Base-by-base conservation (phyloP, 2,329 filamentous ascomycete genomes). In the Botryotinia calthae region DNA sequence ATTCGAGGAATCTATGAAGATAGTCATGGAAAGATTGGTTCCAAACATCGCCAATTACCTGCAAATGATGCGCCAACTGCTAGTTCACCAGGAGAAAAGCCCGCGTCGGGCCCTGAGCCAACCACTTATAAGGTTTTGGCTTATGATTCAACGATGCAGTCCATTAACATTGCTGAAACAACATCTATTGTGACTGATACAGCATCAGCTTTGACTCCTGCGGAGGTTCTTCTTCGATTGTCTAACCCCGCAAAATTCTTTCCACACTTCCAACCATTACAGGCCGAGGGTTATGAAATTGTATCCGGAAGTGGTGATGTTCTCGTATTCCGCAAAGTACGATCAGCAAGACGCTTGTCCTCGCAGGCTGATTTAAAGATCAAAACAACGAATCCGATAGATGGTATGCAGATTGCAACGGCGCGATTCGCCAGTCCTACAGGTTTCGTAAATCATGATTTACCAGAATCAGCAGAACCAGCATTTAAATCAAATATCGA, bases 181-280 rank as follows among this genome's bases (percentile, higher is more conserved):
- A 87, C 86, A 1, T 90, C 89, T 5, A 81, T 84, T 4, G 85
- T 86, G 1, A 82, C 84, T 0, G 84, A 87, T 66, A 81, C 80
- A 9, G 82, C 87, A n/a, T 79, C 82, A 0, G 82, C 87, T 0
- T 81, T 89, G 34, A 86, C 88, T 0, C 88, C 90, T 0, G 84
- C 88, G 14, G 87, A 91, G 65, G 87, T 88, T 2, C 82, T 93
- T 2, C 83, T 87, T 2, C 85, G 86, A 12, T 83, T 93, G 28
- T 87, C 88, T 0, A 87, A 90, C 74, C 89, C 90, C 0, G 84
- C 86, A 67, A 88, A 88, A 75, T 93, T 93, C 81, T 84, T 92
- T 20, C 86, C 89, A 6, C 85, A 92, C 76, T 89, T 93, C 73
- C 83, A 84, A 5, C 81, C 84, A 1, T 84, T 92, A 2, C 85